phyloP scores from a whole-genome alignment of 2,329 filamentous ascomycete genomes.

The Botrytis galanthina region DNA sequence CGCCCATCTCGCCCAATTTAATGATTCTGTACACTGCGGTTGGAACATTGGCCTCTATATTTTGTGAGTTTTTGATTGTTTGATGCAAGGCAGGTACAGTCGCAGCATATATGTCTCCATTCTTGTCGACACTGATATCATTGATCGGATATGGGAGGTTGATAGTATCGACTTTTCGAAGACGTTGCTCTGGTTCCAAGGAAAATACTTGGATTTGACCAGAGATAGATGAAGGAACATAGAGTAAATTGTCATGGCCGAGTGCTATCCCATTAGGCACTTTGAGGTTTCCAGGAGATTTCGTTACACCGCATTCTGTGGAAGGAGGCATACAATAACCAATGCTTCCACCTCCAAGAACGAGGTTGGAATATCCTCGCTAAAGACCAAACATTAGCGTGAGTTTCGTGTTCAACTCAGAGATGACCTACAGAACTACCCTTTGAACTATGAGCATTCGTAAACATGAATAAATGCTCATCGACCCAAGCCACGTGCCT shows the following conservation, averaged over 20 bases:
- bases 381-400: slow-evolving; percentile 25
- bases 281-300: slow-evolving; percentile 29
- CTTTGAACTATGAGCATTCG: slow-evolving; percentile 40
- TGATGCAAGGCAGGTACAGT: slow-evolving; percentile 36
- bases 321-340: slow-evolving; percentile 34
- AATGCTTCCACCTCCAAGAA: slow-evolving; percentile 37
- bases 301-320: slow-evolving; percentile 34
- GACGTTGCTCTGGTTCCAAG: slow-evolving; percentile 20
- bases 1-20: slow-evolving; percentile 22
- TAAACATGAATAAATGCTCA: slow-evolving; percentile 40
- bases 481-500: slow-evolving; percentile 40
- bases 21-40: slow-evolving; percentile 34
- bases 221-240: slow-evolving; percentile 36
- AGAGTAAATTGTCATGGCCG: slow-evolving; percentile 38
- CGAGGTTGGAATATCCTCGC: slow-evolving; percentile 26
- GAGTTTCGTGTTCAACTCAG: background rate
- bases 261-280: slow-evolving; percentile 40
- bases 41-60: slow-evolving; percentile 28
- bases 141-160: slow-evolving; percentile 37
- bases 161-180: slow-evolving; percentile 34
- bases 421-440: slow-evolving; percentile 27
- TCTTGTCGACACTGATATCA: slow-evolving; percentile 40
- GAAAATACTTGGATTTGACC: slow-evolving; percentile 23
- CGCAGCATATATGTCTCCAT: slow-evolving; percentile 40
- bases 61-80: slow-evolving; percentile 28